These are phyloP conservation scores for Rhodotorula sp. DNA, from an alignment of 1,284 basidiomycete species.

Conservation along the genomic window DNA sequence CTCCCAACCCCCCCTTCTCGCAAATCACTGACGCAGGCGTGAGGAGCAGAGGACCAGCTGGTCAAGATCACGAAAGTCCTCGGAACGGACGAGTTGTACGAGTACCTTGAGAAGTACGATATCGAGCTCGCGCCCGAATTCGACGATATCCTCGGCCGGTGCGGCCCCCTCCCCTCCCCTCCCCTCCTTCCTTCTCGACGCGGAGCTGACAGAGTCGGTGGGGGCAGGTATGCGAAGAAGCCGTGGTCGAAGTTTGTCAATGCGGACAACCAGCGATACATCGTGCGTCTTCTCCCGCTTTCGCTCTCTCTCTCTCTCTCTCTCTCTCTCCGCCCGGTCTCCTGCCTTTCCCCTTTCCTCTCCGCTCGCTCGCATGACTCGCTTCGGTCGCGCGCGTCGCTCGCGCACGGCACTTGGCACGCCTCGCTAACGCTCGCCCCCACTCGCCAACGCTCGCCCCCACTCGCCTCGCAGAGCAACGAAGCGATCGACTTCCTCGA, in stretches of 20 bases:
- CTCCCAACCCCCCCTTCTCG: too few species aligned
- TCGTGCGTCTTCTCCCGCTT: not conserved
- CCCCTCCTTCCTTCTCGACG: too few species aligned
- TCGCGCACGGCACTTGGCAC: not conserved
- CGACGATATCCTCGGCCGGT: slow-evolving; percentile 82
- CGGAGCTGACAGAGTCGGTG: not conserved
- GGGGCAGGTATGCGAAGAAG: slow-evolving; percentile 65
- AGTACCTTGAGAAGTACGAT: slow-evolving; percentile 53
- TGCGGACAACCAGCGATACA: slow-evolving; percentile 28
- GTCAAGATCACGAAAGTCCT: slow-evolving; percentile 98
- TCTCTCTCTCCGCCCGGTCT: too few species aligned
- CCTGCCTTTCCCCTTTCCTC: too few species aligned
- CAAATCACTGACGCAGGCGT: too few species aligned
- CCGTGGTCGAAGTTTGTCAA: slow-evolving; percentile 92
- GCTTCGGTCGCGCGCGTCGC: too few species aligned
- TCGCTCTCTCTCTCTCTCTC: not conserved
- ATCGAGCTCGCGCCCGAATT: slow-evolving; percentile 58
- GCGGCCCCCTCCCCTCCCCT: not conserved
- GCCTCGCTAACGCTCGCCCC: not conserved
- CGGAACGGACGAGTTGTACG: slow-evolving; percentile 91
- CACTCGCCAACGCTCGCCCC: too few species aligned
- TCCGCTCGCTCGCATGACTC: too few species aligned
- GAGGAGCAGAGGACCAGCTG: slow-evolving; percentile 75
- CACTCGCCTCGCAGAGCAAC: slow-evolving; percentile 73
- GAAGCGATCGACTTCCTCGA: slow-evolving; percentile 97